Percentiles rank a stretch among this genome's conserved stretches.
Conservation (phyloP, 176 grass and related monocot species). For the Aechmea fasciata region DNA sequence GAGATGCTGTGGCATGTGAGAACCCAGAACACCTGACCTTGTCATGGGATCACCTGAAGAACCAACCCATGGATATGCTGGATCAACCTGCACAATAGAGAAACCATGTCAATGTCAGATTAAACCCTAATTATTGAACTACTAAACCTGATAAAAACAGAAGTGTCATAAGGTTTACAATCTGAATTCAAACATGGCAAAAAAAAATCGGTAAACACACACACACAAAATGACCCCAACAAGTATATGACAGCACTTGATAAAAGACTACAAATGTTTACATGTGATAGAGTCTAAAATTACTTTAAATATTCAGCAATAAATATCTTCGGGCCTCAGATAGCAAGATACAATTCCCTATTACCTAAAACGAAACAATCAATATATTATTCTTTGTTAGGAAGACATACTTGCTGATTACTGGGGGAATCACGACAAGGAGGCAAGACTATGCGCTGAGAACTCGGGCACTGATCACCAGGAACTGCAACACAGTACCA, state of each 20-base stretch:
- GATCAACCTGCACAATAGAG: slow-evolving; percentile 20
- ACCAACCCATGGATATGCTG: slow-evolving; percentile 15
- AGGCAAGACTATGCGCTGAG: background rate
- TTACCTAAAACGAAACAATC: background rate
- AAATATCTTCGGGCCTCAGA: background rate
- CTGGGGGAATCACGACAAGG: background rate
- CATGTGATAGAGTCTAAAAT: background rate
- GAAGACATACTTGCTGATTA: background rate
- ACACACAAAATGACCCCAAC: too few species aligned
- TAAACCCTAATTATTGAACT: background rate
- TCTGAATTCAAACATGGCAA: too few species aligned
- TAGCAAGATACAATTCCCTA: background rate
- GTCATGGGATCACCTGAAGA: slow-evolving; percentile 5
- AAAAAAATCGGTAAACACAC: too few species aligned
- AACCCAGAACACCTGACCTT: slow-evolving; percentile 9
- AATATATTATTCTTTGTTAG: background rate
- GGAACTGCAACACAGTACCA: background rate
- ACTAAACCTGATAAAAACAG: background rate
- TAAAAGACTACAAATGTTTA: too few species aligned
- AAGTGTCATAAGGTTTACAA: background rate
- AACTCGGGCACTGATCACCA: slow-evolving; percentile 2
- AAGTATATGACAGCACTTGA: too few species aligned
- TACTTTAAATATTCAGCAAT: background rate
- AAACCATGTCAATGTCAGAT: background rate
- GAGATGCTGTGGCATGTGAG: slow-evolving; percentile 18